Evolutionary conservation across 2,329 filamentous ascomycete species (phyloP).

Genomic region (Colletotrichum liaoningense): DNA sequence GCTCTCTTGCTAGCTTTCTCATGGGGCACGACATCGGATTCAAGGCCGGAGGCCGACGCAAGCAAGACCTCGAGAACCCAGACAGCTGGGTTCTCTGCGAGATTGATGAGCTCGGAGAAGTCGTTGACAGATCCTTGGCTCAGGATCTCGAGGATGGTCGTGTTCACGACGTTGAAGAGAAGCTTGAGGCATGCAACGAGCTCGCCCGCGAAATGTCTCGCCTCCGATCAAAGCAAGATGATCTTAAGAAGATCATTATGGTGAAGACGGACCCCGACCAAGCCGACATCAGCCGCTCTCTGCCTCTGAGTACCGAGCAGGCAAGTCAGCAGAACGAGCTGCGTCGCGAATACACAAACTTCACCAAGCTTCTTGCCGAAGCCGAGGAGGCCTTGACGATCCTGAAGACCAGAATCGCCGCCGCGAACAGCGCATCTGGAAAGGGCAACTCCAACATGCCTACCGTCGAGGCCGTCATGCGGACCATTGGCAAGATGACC

Average conservation of each 20-base stretch:
- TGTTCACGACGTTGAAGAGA: conserved; percentile 75
- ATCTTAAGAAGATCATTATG: conserved; percentile 81
- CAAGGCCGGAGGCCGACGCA: conserved; percentile 65
- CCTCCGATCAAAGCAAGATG: conserved; percentile 80
- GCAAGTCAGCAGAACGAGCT: conserved; percentile 86
- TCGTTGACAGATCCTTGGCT: conserved; percentile 74
- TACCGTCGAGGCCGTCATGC: conserved; percentile 91
- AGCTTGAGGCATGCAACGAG: conserved; percentile 75
- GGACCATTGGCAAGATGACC: conserved; percentile 93
- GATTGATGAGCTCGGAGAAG: conserved; percentile 73
- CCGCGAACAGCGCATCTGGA: conserved; percentile 62
- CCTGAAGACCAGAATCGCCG: conserved; percentile 81
- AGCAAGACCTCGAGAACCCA: conserved; percentile 75
- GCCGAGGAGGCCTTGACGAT: conserved; percentile 84
- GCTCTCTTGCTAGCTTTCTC: conserved; percentile 74
- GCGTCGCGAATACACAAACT: conserved; percentile 77
- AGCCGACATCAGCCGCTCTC: conserved; percentile 70
- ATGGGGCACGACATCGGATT: conserved; percentile 72
- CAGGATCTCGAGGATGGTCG: conserved; percentile 74
- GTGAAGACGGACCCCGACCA: conserved; percentile 76
- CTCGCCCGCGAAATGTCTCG: conserved; percentile 77
- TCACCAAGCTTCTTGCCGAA: conserved; percentile 80
- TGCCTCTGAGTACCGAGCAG: conserved; percentile 88
- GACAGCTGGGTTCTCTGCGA: conserved; percentile 83
- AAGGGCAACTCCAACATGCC: conserved; percentile 68